Base-by-base conservation (phyloP, 805 yeast genomes). In the Blastobotrys muscicola region DNA sequence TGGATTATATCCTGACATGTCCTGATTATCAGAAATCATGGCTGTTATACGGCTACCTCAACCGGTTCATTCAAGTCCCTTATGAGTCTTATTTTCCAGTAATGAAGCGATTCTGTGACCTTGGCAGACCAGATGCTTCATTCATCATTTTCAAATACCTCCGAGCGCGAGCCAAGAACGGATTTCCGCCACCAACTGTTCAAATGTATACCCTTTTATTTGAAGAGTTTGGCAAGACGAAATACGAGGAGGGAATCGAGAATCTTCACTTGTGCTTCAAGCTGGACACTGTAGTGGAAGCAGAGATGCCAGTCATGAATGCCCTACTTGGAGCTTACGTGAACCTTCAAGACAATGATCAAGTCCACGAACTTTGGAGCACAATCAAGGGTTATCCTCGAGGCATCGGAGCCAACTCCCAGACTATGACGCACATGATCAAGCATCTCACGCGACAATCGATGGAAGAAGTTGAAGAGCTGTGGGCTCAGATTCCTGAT, bases 371-470 rank as follows among this genome's bases (percentile, higher is more conserved):
- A 51, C 62, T 75, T 14, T 84, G 84, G 67, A 66, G 78, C 14
- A 63, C 79, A 37, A 74, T 83, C 39, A 61, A 72, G 35, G 64
- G 80, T 3, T 66, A 75, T 43, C 77, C 83, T 1, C 65, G 67
- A 35, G 81, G 81, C 2, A 43, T 46, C 7, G 68, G 68, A 0
- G 61, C 80, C 23, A 76, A 81, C 53, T 74, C 77, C 42, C 81
- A 80, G 36, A 76, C 86, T 0, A 70, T 77, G 14, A 72, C 76
- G 37, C 76, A 80, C 54, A 79, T 83, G 82, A 59, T 84, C 50
- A 78, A 76, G 55, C 71, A 80, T 1, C 69, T 75, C 45, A 77
- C 84, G 7, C 68, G 71, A 46, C 62, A 77, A 11, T 61, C 78
- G 10, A 59, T 80, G 41, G 66, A 68, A 3, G 75, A 76, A 42